Evolutionary conservation across 495 filamentous ascomycete genomes (phyloP).

Genomic region (Podospora bellae-mahoneyi): DNA sequence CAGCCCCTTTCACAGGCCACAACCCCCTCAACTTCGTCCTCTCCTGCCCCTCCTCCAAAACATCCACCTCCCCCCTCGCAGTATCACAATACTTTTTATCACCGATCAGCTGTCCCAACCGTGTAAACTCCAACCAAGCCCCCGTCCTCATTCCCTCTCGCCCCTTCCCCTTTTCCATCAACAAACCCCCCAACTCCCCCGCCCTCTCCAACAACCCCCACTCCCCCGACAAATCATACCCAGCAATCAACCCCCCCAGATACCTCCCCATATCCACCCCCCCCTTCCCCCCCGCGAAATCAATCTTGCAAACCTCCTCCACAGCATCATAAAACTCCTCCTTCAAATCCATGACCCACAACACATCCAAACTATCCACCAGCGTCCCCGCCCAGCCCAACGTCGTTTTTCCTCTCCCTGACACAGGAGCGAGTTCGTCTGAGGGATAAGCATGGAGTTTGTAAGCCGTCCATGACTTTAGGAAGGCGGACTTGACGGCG

Average conservation of each 20-base stretch:
- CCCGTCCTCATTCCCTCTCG: constrained; percentile 47
- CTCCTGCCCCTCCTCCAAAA: constrained; percentile 65
- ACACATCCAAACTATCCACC: constrained; percentile 77
- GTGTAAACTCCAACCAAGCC: constrained; percentile 79
- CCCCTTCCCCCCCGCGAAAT: constrained; percentile 39
- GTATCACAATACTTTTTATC: constrained; percentile 79
- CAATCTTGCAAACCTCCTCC: constrained; percentile 59
- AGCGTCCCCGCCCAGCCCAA: constrained; percentile 93
- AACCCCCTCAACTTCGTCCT: constrained; percentile 60
- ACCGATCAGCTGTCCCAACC: constrained; percentile 77
- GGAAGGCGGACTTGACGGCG: constrained; percentile 60
- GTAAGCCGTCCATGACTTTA: constrained; percentile 72
- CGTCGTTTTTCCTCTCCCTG: constrained; percentile 52
- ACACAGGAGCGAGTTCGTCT: constrained; percentile 69
- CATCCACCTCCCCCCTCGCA: constrained; percentile 72
- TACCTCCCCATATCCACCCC: too few species aligned
- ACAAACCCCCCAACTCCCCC: constrained; percentile 70
- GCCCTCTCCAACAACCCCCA: constrained; percentile 68
- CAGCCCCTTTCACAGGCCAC: constrained; percentile 65
- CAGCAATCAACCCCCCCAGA: constrained; percentile 66
- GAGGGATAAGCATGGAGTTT: constrained; percentile 66
- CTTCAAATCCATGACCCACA: constrained; percentile 87
- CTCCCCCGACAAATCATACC: constrained; percentile 65
- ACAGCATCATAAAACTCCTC: constrained; percentile 76
- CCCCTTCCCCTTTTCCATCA: constrained; percentile 57